phyloP scores from a whole-genome alignment of 306 rosid species.

The cucumber (Cucumis sativus) region Cucumber_9930_V3 NC_026659.2:6606001-6606500 shows the following conservation, averaged over 20 bases:
- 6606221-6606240: conserved; percentile 58
- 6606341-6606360: conserved; percentile 48
- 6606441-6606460: neutral
- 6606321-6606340: conserved; percentile 73
- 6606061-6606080: conserved; percentile 63
- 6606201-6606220: conserved; percentile 86
- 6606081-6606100: conserved; percentile 48
- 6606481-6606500: too few relatives aligned
- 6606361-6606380: conserved; percentile 9
- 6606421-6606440: neutral
- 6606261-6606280: conserved; percentile 81
- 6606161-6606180: conserved; percentile 53
- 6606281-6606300: conserved; percentile 45
- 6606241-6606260: conserved; percentile 56
- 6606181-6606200: conserved; percentile 60
- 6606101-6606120: conserved; percentile 83
- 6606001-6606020: conserved; percentile 72
- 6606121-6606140: conserved; percentile 74
- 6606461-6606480: neutral
- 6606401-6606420: neutral
- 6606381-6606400: neutral
- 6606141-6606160: conserved; percentile 85
- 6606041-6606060: conserved; percentile 68
- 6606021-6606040: conserved; percentile 69
- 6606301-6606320: conserved; percentile 16